Base-by-base conservation (phyloP, 768 basidiomycete genomes). In the Collybia sordida region DNA sequence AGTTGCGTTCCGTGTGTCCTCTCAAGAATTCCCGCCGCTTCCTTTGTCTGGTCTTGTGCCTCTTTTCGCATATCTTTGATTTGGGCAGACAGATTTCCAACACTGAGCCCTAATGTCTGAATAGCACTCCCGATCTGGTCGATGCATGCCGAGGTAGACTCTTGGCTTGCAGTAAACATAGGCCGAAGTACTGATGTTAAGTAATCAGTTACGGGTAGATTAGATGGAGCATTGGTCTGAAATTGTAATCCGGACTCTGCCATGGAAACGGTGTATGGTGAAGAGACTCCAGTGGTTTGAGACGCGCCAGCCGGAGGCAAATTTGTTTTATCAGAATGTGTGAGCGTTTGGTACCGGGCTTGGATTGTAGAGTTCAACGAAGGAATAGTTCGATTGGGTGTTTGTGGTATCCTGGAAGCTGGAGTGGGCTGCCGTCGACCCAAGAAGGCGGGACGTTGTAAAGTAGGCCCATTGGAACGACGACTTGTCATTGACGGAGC, bases 1-100 rank as follows among this genome's bases (percentile, higher is more conserved):
- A 42, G 53, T n/a, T 50, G 45, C 42, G 60, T 51, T 2, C 36
- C 56, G 25, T 47, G 23, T 8, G 9, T 38, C 36, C 38, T 47
- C 12, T 58, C 47, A 2, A 53, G 47, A 17, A 55, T 42, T 6
- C 46, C 52, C n/a, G 23, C 35, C 1, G 61, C 17, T 17, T 27
- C 42, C 1, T 43, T 49, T 2, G 54, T 36, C 34, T 52, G 52
- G 1, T 21, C 48, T 18, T 57, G 48, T 3, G 54, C 21, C 14
- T 59, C 54, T 1, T 40, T 51, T 3, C 55, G 55, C 7, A 37
- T 18, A 21, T 46, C 45, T 6, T 49, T 39, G 24, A 55, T 40
- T 7, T 60, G 57, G 1, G 28, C 22, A 1, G 35, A 6, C 7
- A 63, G n/a, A 14, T 31, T 11, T 31, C 31, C 31, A 12, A 31